Base-by-base conservation (phyloP, 2,329 filamentous ascomycete species). In the Paecilomyces variotii region DNA sequence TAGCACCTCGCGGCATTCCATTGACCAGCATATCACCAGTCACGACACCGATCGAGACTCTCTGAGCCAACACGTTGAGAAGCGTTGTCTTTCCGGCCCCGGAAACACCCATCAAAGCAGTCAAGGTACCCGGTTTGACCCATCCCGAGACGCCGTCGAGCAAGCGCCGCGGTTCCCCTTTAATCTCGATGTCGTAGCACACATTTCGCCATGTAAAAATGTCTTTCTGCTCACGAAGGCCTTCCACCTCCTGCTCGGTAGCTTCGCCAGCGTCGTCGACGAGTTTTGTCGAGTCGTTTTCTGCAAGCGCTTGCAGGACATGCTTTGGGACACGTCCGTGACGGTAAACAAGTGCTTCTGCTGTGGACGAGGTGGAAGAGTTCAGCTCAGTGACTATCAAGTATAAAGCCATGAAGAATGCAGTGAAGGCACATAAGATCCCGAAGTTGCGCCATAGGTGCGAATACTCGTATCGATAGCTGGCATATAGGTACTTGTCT, bases 381-480 rank as follows among this genome's bases (percentile, higher is more conserved):
- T 88, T 88, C 64, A 87, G 63, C 66, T 91, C 87, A 0, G 82
- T 81, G 0, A 83, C 83, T 14, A 82, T 53, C 55, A 90, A 81
- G 72, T 91, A 89, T 0, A 87, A 63, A 2, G 72, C 59, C 74
- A 86, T 82, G 74, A 90, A 89, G 57, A 80, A 83, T 30, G 88
- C 64, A 56, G 87, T 72, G 70, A 90, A 89, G 0, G 71, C 87
- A 14, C 86, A 68, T 1, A 90, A 69, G 57, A 91, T 88, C 0
- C 87, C 87, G 59, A 89, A 80, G 67, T 90, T 90, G 9, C 87
- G 76, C 86, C 86, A 88, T 3, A 82, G 76, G 60, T 88, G 80
- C 0, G 76, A 76, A 63, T 81, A 82, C 12, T 74, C 78, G 68
- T 88, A 89, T 9, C 72, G 66, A 65, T 84, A 88, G 59, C 78